Evolutionary conservation across 1,284 basidiomycete genomes (phyloP).

Genomic region (Sparassis latifolia): DNA sequence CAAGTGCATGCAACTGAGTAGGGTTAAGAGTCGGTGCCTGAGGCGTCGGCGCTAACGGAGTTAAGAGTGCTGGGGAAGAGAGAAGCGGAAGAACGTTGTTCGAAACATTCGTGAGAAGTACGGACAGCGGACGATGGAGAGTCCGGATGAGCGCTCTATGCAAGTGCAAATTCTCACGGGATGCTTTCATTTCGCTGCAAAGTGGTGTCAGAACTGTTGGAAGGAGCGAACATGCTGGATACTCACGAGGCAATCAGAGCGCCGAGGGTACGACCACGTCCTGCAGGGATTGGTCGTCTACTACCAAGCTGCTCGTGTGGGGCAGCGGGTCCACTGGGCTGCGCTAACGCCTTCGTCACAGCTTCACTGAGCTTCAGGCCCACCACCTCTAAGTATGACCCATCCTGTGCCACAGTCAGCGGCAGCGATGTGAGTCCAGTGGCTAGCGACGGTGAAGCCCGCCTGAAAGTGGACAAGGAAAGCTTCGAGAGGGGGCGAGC

Average conservation of each 20-base stretch:
- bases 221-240: conserved; percentile 9
- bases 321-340: conserved; percentile 47
- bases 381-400: conserved; percentile 70
- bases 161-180: conserved; percentile 55
- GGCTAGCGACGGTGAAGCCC: conserved; percentile 32
- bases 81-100: conserved; percentile 57
- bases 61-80: conserved; percentile 55
- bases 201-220: conserved; percentile 14
- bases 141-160: conserved; percentile 64
- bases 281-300: conserved; percentile 61
- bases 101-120: conserved; percentile 64
- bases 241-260: conserved; percentile 63
- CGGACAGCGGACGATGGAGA: conserved; percentile 69
- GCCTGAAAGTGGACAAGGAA: conserved; percentile 50
- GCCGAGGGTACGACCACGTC: conserved; percentile 61
- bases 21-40: conserved; percentile 50
- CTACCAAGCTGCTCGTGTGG: conserved; percentile 50
- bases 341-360: conserved; percentile 66
- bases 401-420: conserved; percentile 60
- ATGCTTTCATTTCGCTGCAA: conserved; percentile 61
- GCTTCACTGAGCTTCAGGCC: conserved; percentile 73
- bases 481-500: conserved; percentile 50
- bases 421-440: conserved; percentile 23
- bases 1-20: conserved; percentile 66
- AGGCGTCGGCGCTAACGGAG: conserved; percentile 41